A percentile compares a stretch with the other conserved stretches of the same genome.
Conservation (phyloP, 192 early-diverging fungal species). For the Chytriomyces sp. region DNA sequence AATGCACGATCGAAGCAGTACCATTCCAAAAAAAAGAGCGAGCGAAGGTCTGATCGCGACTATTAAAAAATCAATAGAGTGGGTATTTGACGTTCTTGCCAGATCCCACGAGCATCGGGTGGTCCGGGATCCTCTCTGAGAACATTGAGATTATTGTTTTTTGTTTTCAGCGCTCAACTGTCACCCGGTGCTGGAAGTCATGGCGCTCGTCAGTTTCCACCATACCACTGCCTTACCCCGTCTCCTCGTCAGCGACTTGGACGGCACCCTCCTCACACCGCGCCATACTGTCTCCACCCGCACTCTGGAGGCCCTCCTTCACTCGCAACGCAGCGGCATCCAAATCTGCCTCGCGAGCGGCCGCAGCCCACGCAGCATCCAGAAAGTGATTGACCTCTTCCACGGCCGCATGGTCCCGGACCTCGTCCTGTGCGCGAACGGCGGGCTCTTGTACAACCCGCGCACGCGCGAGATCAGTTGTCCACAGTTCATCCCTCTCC, state of each 20-base stretch:
- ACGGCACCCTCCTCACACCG: constrained; percentile 22
- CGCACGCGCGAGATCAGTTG: background rate
- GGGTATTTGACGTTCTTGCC: no score
- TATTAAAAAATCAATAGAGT: no score
- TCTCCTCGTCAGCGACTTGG: constrained; percentile 11
- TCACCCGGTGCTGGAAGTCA: no score
- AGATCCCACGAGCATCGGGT: no score
- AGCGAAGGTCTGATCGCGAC: constrained; percentile 7
- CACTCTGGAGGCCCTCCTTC: background rate
- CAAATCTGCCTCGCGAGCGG: constrained; percentile 14
- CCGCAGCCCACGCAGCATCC: constrained; percentile 22
- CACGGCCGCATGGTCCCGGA: constrained; percentile 3
- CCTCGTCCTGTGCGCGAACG: constrained; percentile 10
- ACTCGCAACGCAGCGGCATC: background rate
- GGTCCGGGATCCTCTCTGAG: no score
- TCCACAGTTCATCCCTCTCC: background rate
- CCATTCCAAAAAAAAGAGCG: background rate
- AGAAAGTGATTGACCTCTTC: constrained; percentile 26
- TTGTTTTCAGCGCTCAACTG: no score
- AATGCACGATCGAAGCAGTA: constrained; percentile 8
- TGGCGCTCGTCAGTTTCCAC: no score
- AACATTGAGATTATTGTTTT: no score
- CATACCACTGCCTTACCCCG: background rate
- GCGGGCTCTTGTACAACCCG: constrained; percentile 20
- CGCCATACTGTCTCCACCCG: background rate